These are phyloP conservation scores for Debaryomycetaceae sp. DNA, from an alignment of 1,139 yeast genomes.

Conservation along the genomic window DNA sequence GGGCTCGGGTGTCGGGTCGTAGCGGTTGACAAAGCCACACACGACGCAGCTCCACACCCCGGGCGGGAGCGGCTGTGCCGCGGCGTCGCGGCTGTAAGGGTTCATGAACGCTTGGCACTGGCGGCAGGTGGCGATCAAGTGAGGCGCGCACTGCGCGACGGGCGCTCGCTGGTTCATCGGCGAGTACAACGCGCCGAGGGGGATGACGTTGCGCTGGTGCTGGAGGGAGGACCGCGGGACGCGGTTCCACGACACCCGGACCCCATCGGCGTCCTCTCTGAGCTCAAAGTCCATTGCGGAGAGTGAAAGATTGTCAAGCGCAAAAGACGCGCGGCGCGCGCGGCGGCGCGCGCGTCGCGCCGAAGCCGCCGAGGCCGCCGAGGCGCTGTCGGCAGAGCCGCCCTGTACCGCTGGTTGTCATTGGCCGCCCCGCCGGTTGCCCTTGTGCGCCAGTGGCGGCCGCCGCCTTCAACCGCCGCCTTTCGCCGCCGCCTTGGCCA, in stretches of 20 bases:
- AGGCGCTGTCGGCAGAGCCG: no score
- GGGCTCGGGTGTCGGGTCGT: conserved; percentile 15
- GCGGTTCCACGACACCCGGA: conserved; percentile 86
- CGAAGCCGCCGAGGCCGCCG: no score
- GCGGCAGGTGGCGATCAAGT: conserved; percentile 41
- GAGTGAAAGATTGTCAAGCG: no score
- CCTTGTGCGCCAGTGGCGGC: no score
- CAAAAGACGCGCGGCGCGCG: no score
- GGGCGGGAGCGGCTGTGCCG: no score
- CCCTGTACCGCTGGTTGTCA: no score
- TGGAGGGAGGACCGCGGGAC: conserved; percentile 62
- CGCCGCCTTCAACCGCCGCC: no score
- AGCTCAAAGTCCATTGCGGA: conserved; percentile 65
- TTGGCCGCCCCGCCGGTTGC: no score
- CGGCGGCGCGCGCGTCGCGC: no score
- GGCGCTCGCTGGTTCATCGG: conserved; percentile 55
- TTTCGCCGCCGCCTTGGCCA: conserved; percentile 1
- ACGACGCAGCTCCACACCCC: conserved; percentile 63
- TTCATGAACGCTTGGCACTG: conserved; percentile 58
- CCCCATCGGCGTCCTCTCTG: conserved; percentile 84
- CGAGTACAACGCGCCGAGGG: conserved; percentile 62
- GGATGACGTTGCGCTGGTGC: conserved; percentile 55
- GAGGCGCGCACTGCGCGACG: conserved; percentile 28
- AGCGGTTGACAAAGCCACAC: conserved; percentile 52
- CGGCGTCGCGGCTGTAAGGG: conserved; percentile 44